These are phyloP conservation scores for Alternaria sp. DNA, from an alignment of 2,329 filamentous ascomycete species.

Conservation along the genomic window DNA sequence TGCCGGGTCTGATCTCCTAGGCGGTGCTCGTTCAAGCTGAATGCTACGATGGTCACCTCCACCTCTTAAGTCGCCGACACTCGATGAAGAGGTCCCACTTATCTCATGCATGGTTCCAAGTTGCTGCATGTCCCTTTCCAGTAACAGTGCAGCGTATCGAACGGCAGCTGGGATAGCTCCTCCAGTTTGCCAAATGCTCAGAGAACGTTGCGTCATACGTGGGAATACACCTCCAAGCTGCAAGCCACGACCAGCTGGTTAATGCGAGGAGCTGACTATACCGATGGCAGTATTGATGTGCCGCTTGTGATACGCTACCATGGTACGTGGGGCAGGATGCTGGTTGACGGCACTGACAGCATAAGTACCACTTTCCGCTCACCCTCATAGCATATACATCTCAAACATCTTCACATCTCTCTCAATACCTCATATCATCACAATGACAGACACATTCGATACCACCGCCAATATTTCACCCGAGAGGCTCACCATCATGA, in stretches of 20 bases:
- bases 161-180: neutral
- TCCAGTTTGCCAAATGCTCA: neutral
- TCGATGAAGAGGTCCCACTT: neutral
- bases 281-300: neutral
- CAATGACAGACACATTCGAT: constrained; percentile 8
- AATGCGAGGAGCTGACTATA: neutral
- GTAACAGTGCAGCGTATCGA: neutral
- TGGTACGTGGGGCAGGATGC: neutral
- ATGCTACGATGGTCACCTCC: neutral
- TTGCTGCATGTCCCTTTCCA: constrained; percentile 4
- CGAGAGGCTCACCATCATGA: constrained; percentile 32
- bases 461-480: constrained; percentile 20
- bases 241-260: constrained; percentile 2
- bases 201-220: constrained; percentile 4
- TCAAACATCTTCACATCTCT: neutral
- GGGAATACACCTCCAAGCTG: neutral
- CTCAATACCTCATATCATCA: neutral
- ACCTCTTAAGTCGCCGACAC: constrained; percentile 12
- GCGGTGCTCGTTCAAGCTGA: constrained; percentile 5
- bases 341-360: neutral
- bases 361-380: constrained; percentile 10
- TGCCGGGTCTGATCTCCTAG: neutral
- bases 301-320: neutral
- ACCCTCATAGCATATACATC: neutral
- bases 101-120: neutral